phyloP scores from a whole-genome alignment of 2,329 filamentous ascomycete species.

The Aquanectria penicillioides region DNA sequence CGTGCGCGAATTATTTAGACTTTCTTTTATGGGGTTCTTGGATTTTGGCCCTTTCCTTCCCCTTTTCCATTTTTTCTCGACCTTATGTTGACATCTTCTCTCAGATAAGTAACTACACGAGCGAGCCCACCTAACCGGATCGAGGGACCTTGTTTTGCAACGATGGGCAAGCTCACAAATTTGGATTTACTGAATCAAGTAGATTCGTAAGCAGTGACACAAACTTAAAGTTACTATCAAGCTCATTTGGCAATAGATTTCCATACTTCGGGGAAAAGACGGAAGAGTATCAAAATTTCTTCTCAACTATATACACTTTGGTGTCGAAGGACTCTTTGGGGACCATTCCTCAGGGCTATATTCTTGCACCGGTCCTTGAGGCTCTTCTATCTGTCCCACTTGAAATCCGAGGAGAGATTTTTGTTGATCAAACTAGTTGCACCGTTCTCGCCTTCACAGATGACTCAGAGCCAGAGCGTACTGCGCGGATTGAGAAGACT shows the following conservation, averaged over 20 bases:
- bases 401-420: background rate
- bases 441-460: constrained; percentile 1
- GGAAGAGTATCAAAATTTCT: background rate
- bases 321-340: background rate
- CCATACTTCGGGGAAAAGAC: background rate
- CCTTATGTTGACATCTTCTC: background rate
- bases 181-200: constrained; percentile 2
- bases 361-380: background rate
- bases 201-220: background rate
- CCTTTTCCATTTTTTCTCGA: background rate
- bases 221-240: background rate
- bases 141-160: background rate
- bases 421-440: background rate
- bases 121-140: background rate
- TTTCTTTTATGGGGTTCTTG: no score
- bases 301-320: background rate
- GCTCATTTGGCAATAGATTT: background rate
- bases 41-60: background rate
- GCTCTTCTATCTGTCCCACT: background rate
- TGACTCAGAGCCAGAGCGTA: background rate
- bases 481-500: background rate
- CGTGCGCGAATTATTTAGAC: constrained; percentile 8
- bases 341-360: background rate
- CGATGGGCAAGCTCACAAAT: background rate
- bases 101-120: no score